phyloP scores from a whole-genome alignment of 345 rosid genomes.

The Cardamine chenopodiifolia region DNA sequence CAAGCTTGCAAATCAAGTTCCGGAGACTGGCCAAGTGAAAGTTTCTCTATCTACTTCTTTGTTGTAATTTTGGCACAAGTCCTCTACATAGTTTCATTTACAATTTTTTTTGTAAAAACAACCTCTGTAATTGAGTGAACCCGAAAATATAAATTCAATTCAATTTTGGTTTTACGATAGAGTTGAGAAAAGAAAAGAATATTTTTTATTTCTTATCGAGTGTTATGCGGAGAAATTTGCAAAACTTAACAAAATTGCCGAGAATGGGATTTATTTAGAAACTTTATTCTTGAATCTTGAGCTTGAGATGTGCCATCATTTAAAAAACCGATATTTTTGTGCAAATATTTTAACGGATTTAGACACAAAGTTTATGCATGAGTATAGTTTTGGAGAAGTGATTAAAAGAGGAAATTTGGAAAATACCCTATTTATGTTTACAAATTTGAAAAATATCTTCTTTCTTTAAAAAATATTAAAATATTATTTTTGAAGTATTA shows the following conservation, averaged over 20 bases:
- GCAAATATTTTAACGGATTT: not conserved
- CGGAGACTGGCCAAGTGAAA: no score
- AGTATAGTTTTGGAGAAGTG: not conserved
- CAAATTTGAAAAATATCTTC: no score
- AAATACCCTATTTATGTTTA: no score
- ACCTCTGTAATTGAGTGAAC: not conserved
- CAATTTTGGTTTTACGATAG: not conserved
- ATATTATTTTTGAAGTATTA: no score
- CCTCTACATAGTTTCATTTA: not conserved
- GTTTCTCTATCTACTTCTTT: not conserved
- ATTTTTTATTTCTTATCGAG: no score
- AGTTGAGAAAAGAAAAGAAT: not conserved
- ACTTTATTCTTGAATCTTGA: no score
- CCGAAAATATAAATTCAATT: not conserved
- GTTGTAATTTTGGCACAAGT: slow-evolving; percentile 5
- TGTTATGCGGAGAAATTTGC: no score
- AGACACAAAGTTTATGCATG: not conserved
- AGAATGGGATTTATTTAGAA: no score
- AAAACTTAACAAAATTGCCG: no score
- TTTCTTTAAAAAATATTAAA: no score
- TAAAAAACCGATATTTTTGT: no score
- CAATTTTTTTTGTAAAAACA: not conserved
- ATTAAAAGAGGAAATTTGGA: no score
- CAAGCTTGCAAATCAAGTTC: not conserved
- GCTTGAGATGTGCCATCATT: not conserved